Base-by-base conservation (phyloP, 1,284 basidiomycete species). In the Ceratobasidium sp. region DNA sequence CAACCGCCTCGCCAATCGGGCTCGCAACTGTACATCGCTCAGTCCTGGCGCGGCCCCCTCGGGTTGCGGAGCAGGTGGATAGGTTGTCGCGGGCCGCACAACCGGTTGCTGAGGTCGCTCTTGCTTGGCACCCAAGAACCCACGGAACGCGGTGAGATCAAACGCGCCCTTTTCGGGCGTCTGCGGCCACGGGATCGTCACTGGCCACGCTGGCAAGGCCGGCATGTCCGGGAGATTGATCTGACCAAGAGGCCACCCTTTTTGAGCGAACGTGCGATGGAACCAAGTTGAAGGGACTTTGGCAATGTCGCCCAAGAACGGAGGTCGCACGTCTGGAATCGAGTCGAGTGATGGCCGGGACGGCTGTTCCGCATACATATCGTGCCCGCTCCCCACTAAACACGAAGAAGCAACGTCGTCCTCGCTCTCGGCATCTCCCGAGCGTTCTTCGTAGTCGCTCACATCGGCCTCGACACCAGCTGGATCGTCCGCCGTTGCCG, bases 261-360 rank as follows among this genome's bases (percentile, higher is more conserved):
- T 85, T 0, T 88, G 91, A 2, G 89, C 87, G 52, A 93, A 81
- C 0, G 90, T 91, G 62, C 91, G 87, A 78, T 92, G 90, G 72
- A 93, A 85, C 82, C 90, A 85, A 72, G 89, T 87, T 72, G 90
- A 84, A 76, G 92, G 87, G 16, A 88, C 89, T 60, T 82, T 82
- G 28, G 77, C 57, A 18, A 65, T 43, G 26, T 74, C 58, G 34
- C 62, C 70, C 12, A 53, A 34, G 73, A 59, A 72, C 26, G 41
- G 53, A 9, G 64, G 64, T 32, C 50, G 61, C 12, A 52, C 41
- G 45, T 71, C 72, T 36, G 74, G 69, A 21, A 55, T 69, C 23
- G 72, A 60, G 26, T 71, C 67, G 50, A 52, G 60, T 10, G 55
- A 70, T n/a, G 52, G 58, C n/a, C 55, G 65, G 23, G 74, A 70